Conservation (phyloP, 805 yeast species). For the Saccharomycopsis olivae region DNA sequence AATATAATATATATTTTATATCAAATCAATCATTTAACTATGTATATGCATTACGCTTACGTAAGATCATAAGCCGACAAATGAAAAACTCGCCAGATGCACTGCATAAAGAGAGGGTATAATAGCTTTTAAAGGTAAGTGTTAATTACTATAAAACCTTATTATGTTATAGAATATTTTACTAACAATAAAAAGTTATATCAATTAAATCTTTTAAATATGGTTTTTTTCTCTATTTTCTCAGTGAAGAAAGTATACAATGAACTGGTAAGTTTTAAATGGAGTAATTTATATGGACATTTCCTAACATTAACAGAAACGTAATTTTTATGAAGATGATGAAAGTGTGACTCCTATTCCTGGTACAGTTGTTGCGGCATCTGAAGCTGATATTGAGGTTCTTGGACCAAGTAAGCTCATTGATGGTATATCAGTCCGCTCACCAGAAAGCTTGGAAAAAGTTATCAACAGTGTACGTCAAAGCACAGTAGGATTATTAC, state of each 20-base stretch:
- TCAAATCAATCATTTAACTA: too few relatives aligned
- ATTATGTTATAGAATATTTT: too few relatives aligned
- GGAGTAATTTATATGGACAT: too few relatives aligned
- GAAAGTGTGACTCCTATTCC: slow-evolving; percentile 36
- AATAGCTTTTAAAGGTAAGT: too few relatives aligned
- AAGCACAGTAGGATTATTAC: slow-evolving; percentile 26
- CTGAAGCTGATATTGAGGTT: slow-evolving; percentile 31
- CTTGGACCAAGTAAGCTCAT: slow-evolving; percentile 39
- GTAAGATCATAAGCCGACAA: too few relatives aligned
- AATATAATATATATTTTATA: too few relatives aligned
- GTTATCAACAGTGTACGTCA: slow-evolving; percentile 40
- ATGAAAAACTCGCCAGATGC: too few relatives aligned
- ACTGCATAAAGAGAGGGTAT: too few relatives aligned
- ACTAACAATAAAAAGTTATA: too few relatives aligned
- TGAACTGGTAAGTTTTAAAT: slow-evolving; percentile 6
- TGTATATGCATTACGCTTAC: too few relatives aligned
- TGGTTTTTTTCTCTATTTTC: background rate
- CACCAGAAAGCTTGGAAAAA: slow-evolving; percentile 38
- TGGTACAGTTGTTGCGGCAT: slow-evolving; percentile 37
- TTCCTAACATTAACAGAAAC: slow-evolving; percentile 21
- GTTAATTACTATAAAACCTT: too few relatives aligned
- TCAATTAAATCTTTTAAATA: too few relatives aligned
- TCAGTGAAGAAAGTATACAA: background rate
- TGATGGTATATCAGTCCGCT: slow-evolving; percentile 47
- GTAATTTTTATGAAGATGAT: slow-evolving; percentile 43